Percentiles rank a stretch among this genome's conserved stretches.
Evolutionary conservation across 2,329 filamentous ascomycete genomes (phyloP).

Genomic region (Teratosphaeria nubilosa): DNA sequence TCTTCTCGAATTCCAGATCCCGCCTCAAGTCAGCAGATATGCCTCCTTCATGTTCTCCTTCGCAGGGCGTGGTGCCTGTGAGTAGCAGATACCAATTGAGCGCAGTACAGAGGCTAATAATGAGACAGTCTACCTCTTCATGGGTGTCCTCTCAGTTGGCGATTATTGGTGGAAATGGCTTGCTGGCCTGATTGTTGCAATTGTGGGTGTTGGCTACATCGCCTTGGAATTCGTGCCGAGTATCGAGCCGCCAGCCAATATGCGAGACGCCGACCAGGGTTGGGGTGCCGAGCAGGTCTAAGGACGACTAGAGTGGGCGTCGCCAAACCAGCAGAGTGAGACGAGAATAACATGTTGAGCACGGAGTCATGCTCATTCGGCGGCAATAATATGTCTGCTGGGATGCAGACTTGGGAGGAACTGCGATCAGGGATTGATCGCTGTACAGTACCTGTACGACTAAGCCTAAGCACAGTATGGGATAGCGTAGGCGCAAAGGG

Average conservation of each 20-base stretch:
- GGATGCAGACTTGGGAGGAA: not conserved
- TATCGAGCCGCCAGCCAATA: constrained; percentile 45
- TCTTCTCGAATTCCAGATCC: constrained; percentile 76
- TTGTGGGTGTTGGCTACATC: constrained; percentile 67
- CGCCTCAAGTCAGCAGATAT: constrained; percentile 83
- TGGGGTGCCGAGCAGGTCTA: constrained; percentile 46
- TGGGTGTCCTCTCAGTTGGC: constrained; percentile 76
- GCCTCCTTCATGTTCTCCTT: constrained; percentile 98
- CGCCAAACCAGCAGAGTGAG: not conserved
- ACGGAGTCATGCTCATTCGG: not conserved
- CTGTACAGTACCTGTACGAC: not conserved
- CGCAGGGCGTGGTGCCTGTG: constrained; percentile 88
- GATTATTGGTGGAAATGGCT: constrained; percentile 57
- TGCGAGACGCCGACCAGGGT: constrained; percentile 43
- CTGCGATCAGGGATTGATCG: not conserved
- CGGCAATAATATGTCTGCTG: not conserved
- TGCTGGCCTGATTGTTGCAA: constrained; percentile 65
- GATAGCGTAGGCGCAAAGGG: not conserved
- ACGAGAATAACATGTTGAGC: not conserved
- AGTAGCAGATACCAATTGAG: constrained; percentile 27
- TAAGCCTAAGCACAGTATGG: not conserved
- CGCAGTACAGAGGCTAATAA: not conserved
- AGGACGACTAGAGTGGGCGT: constrained; percentile 1
- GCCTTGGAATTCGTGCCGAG: constrained; percentile 41
- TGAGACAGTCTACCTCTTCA: constrained; percentile 82